A percentile compares a stretch with the other conserved stretches of the same genome.
These are phyloP conservation scores for Coelastrella sp. DNA, from an alignment of 139 green algal species.

Conservation along the genomic window DNA sequence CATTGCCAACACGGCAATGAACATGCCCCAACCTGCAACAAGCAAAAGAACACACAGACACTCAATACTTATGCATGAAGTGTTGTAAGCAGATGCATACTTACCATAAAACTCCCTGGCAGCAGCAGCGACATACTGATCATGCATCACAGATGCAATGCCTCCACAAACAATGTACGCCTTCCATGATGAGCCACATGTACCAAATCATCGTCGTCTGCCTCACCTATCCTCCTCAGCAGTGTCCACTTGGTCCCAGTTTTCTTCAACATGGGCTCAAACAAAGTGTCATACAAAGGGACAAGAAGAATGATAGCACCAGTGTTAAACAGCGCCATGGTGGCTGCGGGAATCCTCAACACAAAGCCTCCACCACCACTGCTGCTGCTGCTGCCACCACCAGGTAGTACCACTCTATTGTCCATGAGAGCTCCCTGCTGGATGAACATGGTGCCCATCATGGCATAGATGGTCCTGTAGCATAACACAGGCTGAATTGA, in stretches of 20 bases:
- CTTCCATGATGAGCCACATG: no score
- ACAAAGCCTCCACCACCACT: no score
- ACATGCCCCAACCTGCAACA: conserved; percentile 78
- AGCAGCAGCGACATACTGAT: no score
- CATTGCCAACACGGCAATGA: conserved; percentile 86
- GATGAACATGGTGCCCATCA: conserved; percentile 95
- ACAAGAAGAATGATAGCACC: conserved; percentile 59
- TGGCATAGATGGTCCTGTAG: conserved; percentile 87
- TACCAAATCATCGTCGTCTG: no score
- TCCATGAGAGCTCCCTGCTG: conserved; percentile 89
- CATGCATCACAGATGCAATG: no score
- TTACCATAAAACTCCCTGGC: no score
- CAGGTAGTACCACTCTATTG: conserved; percentile 48
- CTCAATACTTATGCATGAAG: no score
- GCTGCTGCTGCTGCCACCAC: no score
- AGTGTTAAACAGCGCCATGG: conserved; percentile 91
- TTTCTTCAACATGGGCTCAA: conserved; percentile 74
- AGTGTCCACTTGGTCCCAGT: conserved; percentile 71
- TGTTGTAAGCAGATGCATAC: no score
- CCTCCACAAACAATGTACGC: no score
- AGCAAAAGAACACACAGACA: not conserved
- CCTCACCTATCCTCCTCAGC: conserved; percentile 82
- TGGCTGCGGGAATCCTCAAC: conserved; percentile 85
- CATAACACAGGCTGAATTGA: no score
- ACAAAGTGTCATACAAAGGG: conserved; percentile 85